A percentile compares a stretch with the other conserved stretches of the same genome.
Evolutionary conservation across 2,329 filamentous ascomycete genomes (phyloP).

Genomic region (Alternaria burnsii): DNA sequence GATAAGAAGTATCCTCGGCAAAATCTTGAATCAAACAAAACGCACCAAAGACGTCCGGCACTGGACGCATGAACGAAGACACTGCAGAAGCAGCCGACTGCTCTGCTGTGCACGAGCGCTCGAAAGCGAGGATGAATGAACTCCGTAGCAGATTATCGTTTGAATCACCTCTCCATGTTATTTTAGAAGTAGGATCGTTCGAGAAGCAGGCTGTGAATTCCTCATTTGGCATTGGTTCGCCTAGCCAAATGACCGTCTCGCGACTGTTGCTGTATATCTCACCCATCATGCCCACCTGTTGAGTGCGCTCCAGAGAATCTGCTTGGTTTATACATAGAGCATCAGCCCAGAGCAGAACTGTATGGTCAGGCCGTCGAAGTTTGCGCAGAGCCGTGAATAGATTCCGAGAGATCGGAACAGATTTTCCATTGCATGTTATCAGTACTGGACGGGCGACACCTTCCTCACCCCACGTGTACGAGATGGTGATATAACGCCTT

Average conservation of each 20-base stretch:
- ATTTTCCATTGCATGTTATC: slow-evolving; percentile 19
- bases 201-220: neutral
- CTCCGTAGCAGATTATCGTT: neutral
- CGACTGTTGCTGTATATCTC: slow-evolving; percentile 14
- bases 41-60: slow-evolving; percentile 27
- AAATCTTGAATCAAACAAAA: slow-evolving; percentile 29
- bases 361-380: slow-evolving; percentile 14
- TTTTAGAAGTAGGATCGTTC: neutral
- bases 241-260: slow-evolving; percentile 15
- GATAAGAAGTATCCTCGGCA: slow-evolving; percentile 14
- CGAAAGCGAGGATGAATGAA: neutral
- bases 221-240: neutral
- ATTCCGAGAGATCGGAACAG: slow-evolving; percentile 22
- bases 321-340: slow-evolving; percentile 14
- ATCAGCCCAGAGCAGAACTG: slow-evolving; percentile 9
- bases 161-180: slow-evolving; percentile 6
- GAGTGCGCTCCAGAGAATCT: slow-evolving; percentile 8
- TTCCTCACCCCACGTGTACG: slow-evolving; percentile 23
- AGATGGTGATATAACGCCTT: slow-evolving; percentile 21
- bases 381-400: slow-evolving; percentile 22
- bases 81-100: neutral
- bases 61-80: neutral
- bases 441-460: slow-evolving; percentile 13
- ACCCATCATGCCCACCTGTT: slow-evolving; percentile 14
- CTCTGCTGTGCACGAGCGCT: neutral